Evolutionary conservation across 257 asterid species (phyloP), one percentile per base, ranked within the genome.

Genomic region (Penstemon newberryi): DNA sequence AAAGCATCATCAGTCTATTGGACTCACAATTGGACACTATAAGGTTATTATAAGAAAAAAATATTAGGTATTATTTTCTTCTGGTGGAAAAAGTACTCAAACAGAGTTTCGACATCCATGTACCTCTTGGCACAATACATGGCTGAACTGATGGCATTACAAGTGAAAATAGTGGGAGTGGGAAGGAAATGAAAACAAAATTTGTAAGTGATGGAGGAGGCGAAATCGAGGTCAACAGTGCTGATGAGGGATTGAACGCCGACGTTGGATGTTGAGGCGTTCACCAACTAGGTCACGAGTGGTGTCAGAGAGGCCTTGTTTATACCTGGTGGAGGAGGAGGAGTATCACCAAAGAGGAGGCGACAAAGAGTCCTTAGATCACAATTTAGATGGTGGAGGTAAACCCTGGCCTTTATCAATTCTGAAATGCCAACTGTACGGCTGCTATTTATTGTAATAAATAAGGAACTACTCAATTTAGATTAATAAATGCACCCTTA

Each of bases 201-300:
- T 8, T 87, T 96, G 2, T 94, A 91, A 53, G 94, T 95, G 10
- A 80, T 45, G 4, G 83, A 86, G 1, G 96, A 85, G 47, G 96
- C 96, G 1, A 89, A 71, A 12, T 89, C 95, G 67, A 89, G 91
- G 65, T 92, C 98, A 0, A 85, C 86, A 4, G 97, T 97, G 0
- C 97, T 95, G 61, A 90, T 90, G 11, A 92, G 94, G 39, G 94
- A 83, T 67, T 90, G 97, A 10, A 92, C 98, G 5, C 96, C 94
- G 79, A 90, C 90, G 86, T 92, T 97, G 38, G n/a, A 92, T 86
- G 78, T 82, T 85, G 70, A 90, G 96, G 9, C 95, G 88, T 44
- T 78, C 83, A 7, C 97, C 98, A 3, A 80, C 86, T 2, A 92
- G 84, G 12, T 85, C 78, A 1, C 92, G 84, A 45, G 98, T 92